These are phyloP conservation scores for Diaporthe helianthi DNA, from an alignment of 2,329 filamentous ascomycete genomes.

Conservation along the genomic window DNA sequence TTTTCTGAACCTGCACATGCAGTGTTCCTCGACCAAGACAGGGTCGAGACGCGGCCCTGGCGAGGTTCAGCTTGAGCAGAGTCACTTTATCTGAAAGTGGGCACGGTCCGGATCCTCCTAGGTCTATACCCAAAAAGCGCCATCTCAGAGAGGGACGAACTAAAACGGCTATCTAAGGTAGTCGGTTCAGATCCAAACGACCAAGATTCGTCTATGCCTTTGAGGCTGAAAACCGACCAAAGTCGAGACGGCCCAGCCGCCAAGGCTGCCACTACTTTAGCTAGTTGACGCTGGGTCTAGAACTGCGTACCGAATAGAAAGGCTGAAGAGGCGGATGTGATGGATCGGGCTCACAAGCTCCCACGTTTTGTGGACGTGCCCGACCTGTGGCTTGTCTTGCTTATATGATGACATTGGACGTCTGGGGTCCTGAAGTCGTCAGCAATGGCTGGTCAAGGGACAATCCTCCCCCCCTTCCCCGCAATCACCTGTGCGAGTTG, in stretches of 20 bases:
- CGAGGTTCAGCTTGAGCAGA: neutral
- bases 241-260: constrained; percentile 16
- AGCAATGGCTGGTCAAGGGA: neutral
- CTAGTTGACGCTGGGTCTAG: neutral
- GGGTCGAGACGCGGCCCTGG: neutral
- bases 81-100: constrained; percentile 8
- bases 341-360: neutral
- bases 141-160: constrained; percentile 9
- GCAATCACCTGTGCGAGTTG: neutral
- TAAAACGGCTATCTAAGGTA: neutral
- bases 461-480: too few species aligned
- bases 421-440: neutral
- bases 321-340: neutral
- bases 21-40: neutral
- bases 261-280: neutral
- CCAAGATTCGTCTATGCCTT: neutral
- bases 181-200: constrained; percentile 2
- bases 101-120: constrained; percentile 1
- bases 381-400: neutral
- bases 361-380: constrained; percentile 9
- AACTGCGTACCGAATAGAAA: neutral
- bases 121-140: neutral
- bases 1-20: neutral
- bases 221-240: constrained; percentile 12
- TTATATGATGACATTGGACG: neutral